Base-by-base conservation (phyloP, 139 green algal species). In the Asterochloris sp. region DNA sequence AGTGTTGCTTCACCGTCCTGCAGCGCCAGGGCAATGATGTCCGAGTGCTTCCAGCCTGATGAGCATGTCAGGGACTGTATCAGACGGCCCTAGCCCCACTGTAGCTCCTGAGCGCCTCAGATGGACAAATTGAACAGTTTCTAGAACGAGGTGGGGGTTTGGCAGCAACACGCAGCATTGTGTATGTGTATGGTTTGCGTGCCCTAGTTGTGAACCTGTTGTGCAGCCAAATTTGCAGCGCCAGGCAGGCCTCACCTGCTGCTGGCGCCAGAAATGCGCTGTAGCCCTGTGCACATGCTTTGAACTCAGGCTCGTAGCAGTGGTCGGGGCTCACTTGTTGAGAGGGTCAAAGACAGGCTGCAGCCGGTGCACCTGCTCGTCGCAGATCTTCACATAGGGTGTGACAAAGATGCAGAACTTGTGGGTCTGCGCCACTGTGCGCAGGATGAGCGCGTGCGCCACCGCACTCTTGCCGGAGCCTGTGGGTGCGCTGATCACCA, bases 401-500 rank as follows among this genome's bases (percentile, higher is more conserved):
- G 95, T 87, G 11, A 96, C 85, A 14, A 95, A 74, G 74, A 95
- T 82, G 13, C 83, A 90, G 1, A 82, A 80, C n/a, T 54, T 60
- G 61, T 28, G 15, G 21, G 86, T 78, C 23, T 60, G 47, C 23
- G 76, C 17, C 79, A 96, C 79, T 14, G 88, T 78, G 23, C 91
- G 88, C 62, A 97, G 81, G 87, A 98, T 90, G 0, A 98, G 83
- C 17, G 98, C 81, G 79, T 98, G 94, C 2, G 94, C 93, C 8
- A 98, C 95, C 82, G 97, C 81, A 47, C 85, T 93, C 88, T 98
- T 98, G 61, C 95, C 95, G 21, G 93, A 93, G 64, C 87, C 94
- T 54, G 95, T 98, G 28, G 95, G 95, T 14, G 95, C 95, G 78
- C 88, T 94, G 91, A 95, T 98, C 63, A 98, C 90, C 75, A 98